Conservation (phyloP, 805 yeast species). For the Nematodospora valgi region DNA sequence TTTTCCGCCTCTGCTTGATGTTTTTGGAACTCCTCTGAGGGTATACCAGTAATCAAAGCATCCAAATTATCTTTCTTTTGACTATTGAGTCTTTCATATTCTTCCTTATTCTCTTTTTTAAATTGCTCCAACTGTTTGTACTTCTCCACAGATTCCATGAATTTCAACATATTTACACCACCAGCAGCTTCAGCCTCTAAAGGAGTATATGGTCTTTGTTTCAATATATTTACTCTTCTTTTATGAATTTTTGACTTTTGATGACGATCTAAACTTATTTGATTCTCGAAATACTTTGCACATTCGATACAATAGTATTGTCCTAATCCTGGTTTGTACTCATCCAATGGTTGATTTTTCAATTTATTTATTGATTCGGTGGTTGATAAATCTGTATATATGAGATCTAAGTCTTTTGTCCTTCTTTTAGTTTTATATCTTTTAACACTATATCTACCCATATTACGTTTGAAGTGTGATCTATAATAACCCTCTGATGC, state of each 20-base stretch:
- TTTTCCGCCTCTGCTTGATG: constrained; percentile 8
- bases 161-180: constrained; percentile 71
- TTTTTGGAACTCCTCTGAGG: constrained; percentile 18
- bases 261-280: constrained; percentile 69
- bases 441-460: constrained; percentile 87
- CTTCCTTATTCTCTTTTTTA: constrained; percentile 43
- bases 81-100: constrained; percentile 29
- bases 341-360: constrained; percentile 83
- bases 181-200: constrained; percentile 90
- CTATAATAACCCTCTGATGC: constrained; percentile 1
- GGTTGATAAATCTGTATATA: constrained; percentile 68
- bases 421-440: constrained; percentile 89
- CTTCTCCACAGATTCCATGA: constrained; percentile 58
- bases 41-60: constrained; percentile 29
- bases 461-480: constrained; percentile 20
- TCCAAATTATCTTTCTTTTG: constrained; percentile 40
- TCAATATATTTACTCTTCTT: constrained; percentile 75
- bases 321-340: constrained; percentile 88
- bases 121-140: constrained; percentile 45
- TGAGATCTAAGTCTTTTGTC: constrained; percentile 78
- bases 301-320: constrained; percentile 94
- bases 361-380: constrained; percentile 61
- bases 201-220: constrained; percentile 77
- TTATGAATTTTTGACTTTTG: constrained; percentile 76
- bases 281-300: constrained; percentile 85